Evolutionary conservation across 2,329 filamentous ascomycete genomes (phyloP), one percentile per base, ranked within the genome.

Genomic region (Alternaria solani): DNA sequence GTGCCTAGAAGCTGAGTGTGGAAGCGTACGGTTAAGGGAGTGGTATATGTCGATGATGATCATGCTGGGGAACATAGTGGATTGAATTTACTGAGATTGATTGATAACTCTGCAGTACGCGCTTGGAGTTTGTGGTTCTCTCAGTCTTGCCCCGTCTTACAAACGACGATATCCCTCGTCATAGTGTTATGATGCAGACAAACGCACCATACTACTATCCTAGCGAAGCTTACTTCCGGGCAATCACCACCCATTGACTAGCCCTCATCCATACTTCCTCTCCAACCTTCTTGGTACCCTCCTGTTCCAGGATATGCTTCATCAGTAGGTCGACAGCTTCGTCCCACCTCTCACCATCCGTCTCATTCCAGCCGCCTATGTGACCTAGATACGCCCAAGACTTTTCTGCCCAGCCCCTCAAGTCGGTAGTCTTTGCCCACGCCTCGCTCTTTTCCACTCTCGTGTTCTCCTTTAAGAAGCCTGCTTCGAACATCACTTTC

Each of bases 331-430:
- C 65, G 2, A 75, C 70, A 32, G 70, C 70, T 44, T 73, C 67
- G 39, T 74, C 71, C 73, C 74, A 75, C 28, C 46, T 70, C 56
- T 63, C 66, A 57, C 66, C 67, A 62, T 75, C 74, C 2, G 58
- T 61, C 47, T 70, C 65, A 44, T 57, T 30, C 72, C 72, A 75
- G 3, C 65, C 66, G 0, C 64, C 69, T 55, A 75, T 61, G 2
- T 68, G 66, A 3, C 63, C 73, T n/a, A 74, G 30, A 64, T 68
- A 75, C 16, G 73, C 73, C 73, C 73, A 75, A 20, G 59, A 61
- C 61, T 65, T 68, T 65, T 75, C 74, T 4, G 63, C 61, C 72
- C 72, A 75, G 0, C 26, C 59, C 44, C 64, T 67, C 44, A 74
- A 53, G 28, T 71, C 61, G 8, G 14, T 41, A 44, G 56, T 66